Evolutionary conservation across 176 grass and related monocot species (phyloP).

Genomic region (Eleusine indica): DNA sequence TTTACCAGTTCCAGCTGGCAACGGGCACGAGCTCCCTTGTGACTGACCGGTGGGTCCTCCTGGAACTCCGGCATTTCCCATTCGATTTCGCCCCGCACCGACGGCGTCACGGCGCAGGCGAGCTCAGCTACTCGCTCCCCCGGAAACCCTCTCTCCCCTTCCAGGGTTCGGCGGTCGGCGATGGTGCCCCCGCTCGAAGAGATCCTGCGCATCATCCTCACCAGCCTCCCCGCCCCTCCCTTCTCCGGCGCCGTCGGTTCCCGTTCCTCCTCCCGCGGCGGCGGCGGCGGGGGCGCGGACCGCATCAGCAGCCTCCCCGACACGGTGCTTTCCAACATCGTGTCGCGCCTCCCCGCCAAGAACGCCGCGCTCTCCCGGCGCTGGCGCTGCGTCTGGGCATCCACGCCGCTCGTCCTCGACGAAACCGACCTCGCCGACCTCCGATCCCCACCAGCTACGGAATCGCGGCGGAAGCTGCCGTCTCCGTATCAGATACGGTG

Average conservation of each 20-base stretch:
- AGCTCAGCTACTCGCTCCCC: not conserved
- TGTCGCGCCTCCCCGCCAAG: conserved; percentile 51
- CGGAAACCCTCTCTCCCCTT: not conserved
- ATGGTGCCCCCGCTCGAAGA: not conserved
- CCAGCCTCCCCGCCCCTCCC: conserved; percentile 33
- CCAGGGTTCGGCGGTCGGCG: not conserved
- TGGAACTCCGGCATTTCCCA: not conserved
- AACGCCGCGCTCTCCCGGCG: conserved; percentile 50
- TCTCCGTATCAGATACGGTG: no score
- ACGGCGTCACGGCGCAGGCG: not conserved
- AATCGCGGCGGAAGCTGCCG: no score
- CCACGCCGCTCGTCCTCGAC: conserved; percentile 41
- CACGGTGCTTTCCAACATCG: conserved; percentile 38
- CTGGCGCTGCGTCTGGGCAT: conserved; percentile 50
- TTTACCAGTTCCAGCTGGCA: not conserved
- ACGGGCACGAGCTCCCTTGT: not conserved
- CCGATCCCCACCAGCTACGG: not conserved
- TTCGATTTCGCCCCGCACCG: not conserved
- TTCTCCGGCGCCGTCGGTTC: not conserved
- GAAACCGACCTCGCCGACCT: conserved; percentile 33
- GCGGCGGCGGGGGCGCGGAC: conserved; percentile 8
- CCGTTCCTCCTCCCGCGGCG: not conserved
- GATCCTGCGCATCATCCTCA: conserved; percentile 26
- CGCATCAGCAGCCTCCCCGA: conserved; percentile 44
- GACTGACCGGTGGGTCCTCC: not conserved